Percentiles rank a stretch among this genome's conserved stretches.
phyloP scores from a whole-genome alignment of 805 yeast genomes.

The Yueomyces sinensis region DNA sequence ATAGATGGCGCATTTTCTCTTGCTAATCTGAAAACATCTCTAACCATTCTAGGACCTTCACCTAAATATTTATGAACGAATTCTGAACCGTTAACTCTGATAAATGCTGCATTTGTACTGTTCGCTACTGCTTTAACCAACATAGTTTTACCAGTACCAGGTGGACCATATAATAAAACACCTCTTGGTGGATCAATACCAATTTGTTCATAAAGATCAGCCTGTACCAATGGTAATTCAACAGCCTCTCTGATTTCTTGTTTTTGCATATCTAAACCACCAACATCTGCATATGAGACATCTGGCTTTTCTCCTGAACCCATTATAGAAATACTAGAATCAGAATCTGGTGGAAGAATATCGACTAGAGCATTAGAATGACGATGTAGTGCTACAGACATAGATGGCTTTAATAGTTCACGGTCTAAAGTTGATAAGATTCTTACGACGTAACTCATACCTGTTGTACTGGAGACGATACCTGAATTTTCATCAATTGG shows the following conservation, averaged over 20 bases:
- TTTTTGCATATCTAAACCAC: constrained; percentile 98
- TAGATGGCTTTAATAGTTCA: constrained; percentile 85
- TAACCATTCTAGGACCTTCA: constrained; percentile 99
- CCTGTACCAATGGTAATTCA: constrained; percentile 90
- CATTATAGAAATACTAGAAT: constrained; percentile 86
- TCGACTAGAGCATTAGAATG: constrained; percentile 97
- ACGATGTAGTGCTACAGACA: constrained; percentile 94
- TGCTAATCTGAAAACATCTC: constrained; percentile 95
- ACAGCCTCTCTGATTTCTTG: constrained; percentile 99
- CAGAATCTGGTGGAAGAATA: constrained; percentile 97
- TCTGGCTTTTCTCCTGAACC: constrained; percentile 90
- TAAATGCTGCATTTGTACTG: constrained; percentile 88
- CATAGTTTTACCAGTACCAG: constrained; percentile 99
- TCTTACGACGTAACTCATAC: constrained; percentile 92
- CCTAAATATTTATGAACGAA: constrained; percentile 97
- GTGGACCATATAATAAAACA: constrained; percentile 95
- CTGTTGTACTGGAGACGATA: constrained; percentile 94
- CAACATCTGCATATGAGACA: constrained; percentile 92
- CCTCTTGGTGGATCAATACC: constrained; percentile 99
- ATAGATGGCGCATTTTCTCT: constrained; percentile 96
- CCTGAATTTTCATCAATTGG: constrained; percentile 96
- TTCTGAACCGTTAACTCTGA: constrained; percentile 95
- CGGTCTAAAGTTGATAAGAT: constrained; percentile 90
- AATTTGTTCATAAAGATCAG: constrained; percentile 89
- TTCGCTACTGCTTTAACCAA: constrained; percentile 98